A percentile compares a stretch with the other conserved stretches of the same genome.
Evolutionary conservation across 352 stramenopile genomes (phyloP).

Genomic region (Thraustochytrium sp.): DNA sequence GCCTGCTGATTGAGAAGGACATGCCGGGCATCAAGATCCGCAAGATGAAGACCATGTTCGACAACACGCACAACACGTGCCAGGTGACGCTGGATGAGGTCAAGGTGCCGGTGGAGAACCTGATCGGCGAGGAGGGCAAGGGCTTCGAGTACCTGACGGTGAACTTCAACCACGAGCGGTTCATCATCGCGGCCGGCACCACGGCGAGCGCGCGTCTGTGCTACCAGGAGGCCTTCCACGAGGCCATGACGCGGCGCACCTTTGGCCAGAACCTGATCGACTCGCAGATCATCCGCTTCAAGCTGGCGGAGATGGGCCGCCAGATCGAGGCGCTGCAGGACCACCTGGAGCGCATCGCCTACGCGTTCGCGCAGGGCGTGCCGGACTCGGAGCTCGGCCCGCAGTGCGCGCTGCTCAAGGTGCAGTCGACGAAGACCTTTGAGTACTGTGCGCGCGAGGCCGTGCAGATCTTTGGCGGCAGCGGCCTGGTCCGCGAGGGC

Average conservation of each 20-base stretch:
- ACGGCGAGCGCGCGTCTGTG: conserved; percentile 66
- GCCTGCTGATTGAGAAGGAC: conserved; percentile 76
- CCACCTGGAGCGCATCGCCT: conserved; percentile 37
- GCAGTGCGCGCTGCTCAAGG: conserved; percentile 40
- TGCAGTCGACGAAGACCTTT: conserved; percentile 43
- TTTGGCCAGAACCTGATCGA: conserved; percentile 58
- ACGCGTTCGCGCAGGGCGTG: conserved; percentile 19
- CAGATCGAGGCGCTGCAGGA: conserved; percentile 67
- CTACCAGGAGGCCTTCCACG: conserved; percentile 63
- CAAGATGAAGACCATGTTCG: conserved; percentile 79
- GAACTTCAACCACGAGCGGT: conserved; percentile 77
- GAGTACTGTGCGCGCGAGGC: conserved; percentile 60
- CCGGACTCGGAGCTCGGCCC: conserved; percentile 12
- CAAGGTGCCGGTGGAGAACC: conserved; percentile 72
- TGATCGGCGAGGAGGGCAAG: conserved; percentile 70
- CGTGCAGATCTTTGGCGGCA: conserved; percentile 79
- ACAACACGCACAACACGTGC: conserved; percentile 76
- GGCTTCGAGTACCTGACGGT: conserved; percentile 86
- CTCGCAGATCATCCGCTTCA: conserved; percentile 67
- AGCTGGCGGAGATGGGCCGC: conserved; percentile 79
- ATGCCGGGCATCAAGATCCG: conserved; percentile 73
- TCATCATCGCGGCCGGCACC: conserved; percentile 66
- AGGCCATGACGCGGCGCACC: conserved; percentile 75
- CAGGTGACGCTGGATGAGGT: conserved; percentile 80
- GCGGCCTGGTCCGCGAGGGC: conserved; percentile 58